Evolutionary conservation across 2,329 filamentous ascomycete species (phyloP), one percentile per base, ranked within the genome.

Genomic region (Ilyonectria destructans): DNA sequence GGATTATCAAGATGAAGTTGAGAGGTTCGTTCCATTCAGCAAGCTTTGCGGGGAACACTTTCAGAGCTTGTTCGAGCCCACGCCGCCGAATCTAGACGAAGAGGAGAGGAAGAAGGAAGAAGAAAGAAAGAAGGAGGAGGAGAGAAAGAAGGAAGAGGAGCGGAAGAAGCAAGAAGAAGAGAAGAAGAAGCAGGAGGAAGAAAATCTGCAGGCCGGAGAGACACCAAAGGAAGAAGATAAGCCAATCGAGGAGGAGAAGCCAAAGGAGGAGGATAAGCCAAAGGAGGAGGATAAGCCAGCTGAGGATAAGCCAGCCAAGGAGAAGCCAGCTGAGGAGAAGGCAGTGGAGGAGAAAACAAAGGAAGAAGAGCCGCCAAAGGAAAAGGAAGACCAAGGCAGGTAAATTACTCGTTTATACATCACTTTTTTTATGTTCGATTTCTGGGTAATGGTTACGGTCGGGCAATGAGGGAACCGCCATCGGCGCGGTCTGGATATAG

Each of bases 31-130:
- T 13, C 49, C 52, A 6, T 19, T 71, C 3, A 48, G 56, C 15
- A n/a, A 10, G 5, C 60, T 67, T 15, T 71, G 65, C 29, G 23
- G 57, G 6, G 57, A 45, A 4, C 35, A 67, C 26, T 40, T 15
- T n/a, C 6, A 7, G 40, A 8, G 2, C 8, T 43, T 33, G 40
- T 43, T 43, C 26, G 26, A 26, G 26, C 26, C 26, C 26, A 26
- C 26, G 6, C 26, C 26, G 26, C 26, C 26, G 26, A 26, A 26
- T 26, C 26, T 6, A 6, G 26, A 26, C 6, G 26, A 40, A 15
- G 37, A 40, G 12, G 37, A 40, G 40, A 26, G 26, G 26, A 26
- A 26, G 26, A 43, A 43, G 40, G 40, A 40, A 40, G 40, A 40
- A 17, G 13, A 40, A 40, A 13, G 37, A 43, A n/a, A 12, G 15